A percentile compares a stretch with the other conserved stretches of the same genome.
Evolutionary conservation across 768 basidiomycete species (phyloP).

Genomic region (Podaxis sp.): DNA sequence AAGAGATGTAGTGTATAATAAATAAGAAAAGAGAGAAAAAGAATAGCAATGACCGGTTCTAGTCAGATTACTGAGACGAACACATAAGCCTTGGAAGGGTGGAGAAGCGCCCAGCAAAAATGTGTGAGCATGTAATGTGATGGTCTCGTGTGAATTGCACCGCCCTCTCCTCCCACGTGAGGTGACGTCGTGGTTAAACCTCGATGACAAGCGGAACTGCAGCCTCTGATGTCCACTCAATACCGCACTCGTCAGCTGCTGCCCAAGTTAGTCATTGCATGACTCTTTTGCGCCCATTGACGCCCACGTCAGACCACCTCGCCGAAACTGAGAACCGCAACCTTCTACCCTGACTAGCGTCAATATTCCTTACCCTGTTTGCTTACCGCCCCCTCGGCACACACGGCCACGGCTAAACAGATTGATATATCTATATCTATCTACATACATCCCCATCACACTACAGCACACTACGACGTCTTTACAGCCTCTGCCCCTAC

Average conservation of each 20-base stretch:
- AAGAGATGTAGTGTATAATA: conserved; percentile 10
- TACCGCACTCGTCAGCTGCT: too few species aligned
- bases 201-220: neutral
- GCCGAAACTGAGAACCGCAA: neutral
- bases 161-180: neutral
- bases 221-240: neutral
- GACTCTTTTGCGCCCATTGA: too few species aligned
- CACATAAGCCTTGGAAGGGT: neutral
- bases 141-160: neutral
- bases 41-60: neutral
- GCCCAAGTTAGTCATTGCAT: too few species aligned
- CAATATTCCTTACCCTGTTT: neutral
- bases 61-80: neutral
- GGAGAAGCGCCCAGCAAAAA: neutral
- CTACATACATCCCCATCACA: neutral
- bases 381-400: neutral
- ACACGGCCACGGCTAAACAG: neutral
- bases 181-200: neutral
- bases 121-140: neutral
- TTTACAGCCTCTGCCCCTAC: too few species aligned
- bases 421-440: neutral
- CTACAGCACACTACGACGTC: neutral
- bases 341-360: neutral
- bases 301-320: neutral
- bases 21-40: conserved; percentile 10